Conservation (phyloP, 306 rosid species). For the Gillenia trifoliata region DNA sequence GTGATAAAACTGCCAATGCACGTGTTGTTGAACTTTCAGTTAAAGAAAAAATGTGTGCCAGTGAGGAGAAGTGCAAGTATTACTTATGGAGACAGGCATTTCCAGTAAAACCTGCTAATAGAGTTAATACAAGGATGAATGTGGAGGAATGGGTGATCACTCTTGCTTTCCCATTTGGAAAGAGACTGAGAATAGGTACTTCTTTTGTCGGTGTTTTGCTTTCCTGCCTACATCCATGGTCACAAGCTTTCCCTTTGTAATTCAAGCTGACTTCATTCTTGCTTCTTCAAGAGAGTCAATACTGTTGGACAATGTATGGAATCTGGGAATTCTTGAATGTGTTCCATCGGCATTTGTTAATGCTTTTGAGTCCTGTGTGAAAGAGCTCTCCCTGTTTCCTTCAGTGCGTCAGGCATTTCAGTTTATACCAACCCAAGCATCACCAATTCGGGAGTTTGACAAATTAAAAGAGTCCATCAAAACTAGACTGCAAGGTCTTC, state of each 20-base stretch:
- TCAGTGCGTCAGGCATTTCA: background rate
- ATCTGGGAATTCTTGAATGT: constrained; percentile 21
- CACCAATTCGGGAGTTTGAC: constrained; percentile 5
- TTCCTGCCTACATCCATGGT: constrained; percentile 17
- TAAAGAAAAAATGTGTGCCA: background rate
- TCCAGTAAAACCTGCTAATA: constrained; percentile 10
- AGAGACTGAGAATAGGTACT: background rate
- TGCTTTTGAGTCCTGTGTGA: constrained; percentile 8
- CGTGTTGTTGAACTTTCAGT: constrained; percentile 10
- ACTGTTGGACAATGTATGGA: constrained; percentile 17
- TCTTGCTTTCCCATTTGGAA: constrained; percentile 23
- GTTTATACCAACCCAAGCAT: constrained; percentile 9
- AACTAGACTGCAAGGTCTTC: background rate
- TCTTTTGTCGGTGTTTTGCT: constrained; percentile 14
- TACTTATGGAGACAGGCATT: constrained; percentile 22
- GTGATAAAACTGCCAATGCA: background rate
- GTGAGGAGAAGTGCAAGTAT: constrained; percentile 16
- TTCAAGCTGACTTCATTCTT: constrained; percentile 24
- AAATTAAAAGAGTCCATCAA: background rate
- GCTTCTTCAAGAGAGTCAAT: constrained; percentile 20
- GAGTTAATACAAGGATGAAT: constrained; percentile 8
- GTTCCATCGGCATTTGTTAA: constrained; percentile 17
- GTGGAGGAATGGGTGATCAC: constrained; percentile 13
- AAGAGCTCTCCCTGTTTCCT: background rate
- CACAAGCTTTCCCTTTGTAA: constrained; percentile 19